Evolutionary conservation across 352 stramenopile genomes (phyloP), one percentile per base, ranked within the genome.

Genomic region (Phytophthora pistaciae): DNA sequence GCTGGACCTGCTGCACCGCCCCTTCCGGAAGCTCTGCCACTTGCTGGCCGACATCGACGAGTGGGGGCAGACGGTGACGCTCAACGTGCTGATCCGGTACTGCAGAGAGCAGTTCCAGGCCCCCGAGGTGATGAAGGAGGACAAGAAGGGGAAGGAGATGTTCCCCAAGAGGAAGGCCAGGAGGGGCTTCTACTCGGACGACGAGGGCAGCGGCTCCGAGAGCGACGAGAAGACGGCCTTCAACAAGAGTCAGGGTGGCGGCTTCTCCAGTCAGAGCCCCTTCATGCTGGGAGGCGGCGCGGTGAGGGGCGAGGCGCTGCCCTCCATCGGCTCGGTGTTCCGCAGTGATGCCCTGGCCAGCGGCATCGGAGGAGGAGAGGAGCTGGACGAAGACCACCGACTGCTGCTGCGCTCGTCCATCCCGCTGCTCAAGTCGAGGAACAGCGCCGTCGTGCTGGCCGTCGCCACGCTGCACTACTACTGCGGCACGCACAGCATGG

Each of bases 31-130:
- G 82, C 83, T 99, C 38, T 99, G 98, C 84, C 96, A 99, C 73
- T 81, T 99, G 60, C 79, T 99, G 20, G 98, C 97, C 0, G 98
- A 99, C 80, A 97, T 99, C 63, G 98, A 99, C 84, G 98, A 99
- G 77, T 99, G 98, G 98, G 95, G 95, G 7, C 98, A 99, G 74
- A 97, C 99, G 33, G 84, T 98, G n/a, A 88, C 83, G 10, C 84
- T 99, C 25, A 92, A 99, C 66, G 84, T 98, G 56, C 85, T 99
- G 46, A 92, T 92, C 38, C 77, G 97, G n/a, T 99, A 99, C 87
- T 98, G 95, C 68, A 85, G 98, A 52, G 91, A 88, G 38, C 97
- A 98, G 75, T 99, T 99, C 74, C 88, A 95, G 66, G 91, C 96
- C 68, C 97, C 97, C 0, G 74, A 91, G 29, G 56, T 77, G 13